phyloP scores from a whole-genome alignment of 257 asterid species.

The Lantana camara region DNA sequence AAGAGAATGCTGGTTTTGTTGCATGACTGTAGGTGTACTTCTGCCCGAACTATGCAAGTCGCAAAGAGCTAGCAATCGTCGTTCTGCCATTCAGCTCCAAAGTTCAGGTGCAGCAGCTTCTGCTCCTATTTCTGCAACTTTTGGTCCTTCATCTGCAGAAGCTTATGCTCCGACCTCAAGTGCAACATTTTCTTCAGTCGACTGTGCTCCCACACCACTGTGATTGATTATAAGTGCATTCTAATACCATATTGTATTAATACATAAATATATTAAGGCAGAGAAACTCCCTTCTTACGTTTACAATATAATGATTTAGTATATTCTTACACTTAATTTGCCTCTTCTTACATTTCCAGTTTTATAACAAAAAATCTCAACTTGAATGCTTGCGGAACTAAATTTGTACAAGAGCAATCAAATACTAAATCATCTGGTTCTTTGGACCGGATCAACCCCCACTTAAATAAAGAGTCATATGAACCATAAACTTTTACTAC shows the following conservation, averaged over 20 bases:
- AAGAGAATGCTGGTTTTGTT: no score
- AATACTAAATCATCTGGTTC: no score
- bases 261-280: no score
- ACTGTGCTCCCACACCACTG: conserved; percentile 40
- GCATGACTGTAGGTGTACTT: conserved; percentile 40
- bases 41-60: conserved; percentile 48
- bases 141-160: no score
- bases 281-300: no score
- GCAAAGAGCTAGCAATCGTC: conserved; percentile 28
- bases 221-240: conserved; percentile 20
- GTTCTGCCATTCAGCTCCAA: conserved; percentile 41
- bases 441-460: no score
- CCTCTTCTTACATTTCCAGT: not conserved
- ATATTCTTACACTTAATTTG: no score
- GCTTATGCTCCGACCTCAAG: conserved; percentile 28
- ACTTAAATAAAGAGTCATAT: no score
- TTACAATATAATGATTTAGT: no score
- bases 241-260: not conserved
- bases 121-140: no score
- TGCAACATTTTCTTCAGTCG: conserved; percentile 21
- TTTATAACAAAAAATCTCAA: not conserved
- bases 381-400: not conserved
- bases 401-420: not conserved
- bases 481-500: no score
- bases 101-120: conserved; percentile 50